Conservation (phyloP, 371 early-diverging fungal species). For the Smittium culicis region DNA sequence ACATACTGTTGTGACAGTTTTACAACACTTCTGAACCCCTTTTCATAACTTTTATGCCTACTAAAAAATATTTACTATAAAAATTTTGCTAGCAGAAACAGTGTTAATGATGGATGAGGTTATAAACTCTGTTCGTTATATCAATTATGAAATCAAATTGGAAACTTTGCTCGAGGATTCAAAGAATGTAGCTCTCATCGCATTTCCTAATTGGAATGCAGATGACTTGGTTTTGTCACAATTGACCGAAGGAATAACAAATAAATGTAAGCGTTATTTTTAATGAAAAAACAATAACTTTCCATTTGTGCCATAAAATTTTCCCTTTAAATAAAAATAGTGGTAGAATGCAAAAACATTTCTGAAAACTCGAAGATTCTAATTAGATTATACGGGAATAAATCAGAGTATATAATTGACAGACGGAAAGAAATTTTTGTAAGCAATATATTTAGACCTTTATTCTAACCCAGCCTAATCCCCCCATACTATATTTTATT, state of each 20-base stretch:
- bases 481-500: constrained; percentile 1
- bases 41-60: too few relatives aligned
- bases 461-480: too few relatives aligned
- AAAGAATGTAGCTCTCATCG: constrained; percentile 34
- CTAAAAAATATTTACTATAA: too few relatives aligned
- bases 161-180: constrained; percentile 50
- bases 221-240: constrained; percentile 46
- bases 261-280: constrained; percentile 48
- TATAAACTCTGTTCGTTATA: constrained; percentile 35
- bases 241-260: constrained; percentile 88
- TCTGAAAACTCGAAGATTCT: constrained; percentile 21
- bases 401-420: constrained; percentile 76
- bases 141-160: constrained; percentile 40
- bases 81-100: too few relatives aligned
- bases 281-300: too few relatives aligned
- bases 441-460: constrained; percentile 25
- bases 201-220: constrained; percentile 58
- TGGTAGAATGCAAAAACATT: background rate
- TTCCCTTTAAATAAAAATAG: background rate
- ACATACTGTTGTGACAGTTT: too few relatives aligned
- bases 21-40: too few relatives aligned
- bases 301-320: constrained; percentile 7
- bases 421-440: constrained; percentile 74
- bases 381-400: constrained; percentile 77
- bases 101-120: constrained; percentile 20